Evolutionary conservation across 2,329 filamentous ascomycete species (phyloP).

Genomic region (Botrytis cinerea): DNA sequence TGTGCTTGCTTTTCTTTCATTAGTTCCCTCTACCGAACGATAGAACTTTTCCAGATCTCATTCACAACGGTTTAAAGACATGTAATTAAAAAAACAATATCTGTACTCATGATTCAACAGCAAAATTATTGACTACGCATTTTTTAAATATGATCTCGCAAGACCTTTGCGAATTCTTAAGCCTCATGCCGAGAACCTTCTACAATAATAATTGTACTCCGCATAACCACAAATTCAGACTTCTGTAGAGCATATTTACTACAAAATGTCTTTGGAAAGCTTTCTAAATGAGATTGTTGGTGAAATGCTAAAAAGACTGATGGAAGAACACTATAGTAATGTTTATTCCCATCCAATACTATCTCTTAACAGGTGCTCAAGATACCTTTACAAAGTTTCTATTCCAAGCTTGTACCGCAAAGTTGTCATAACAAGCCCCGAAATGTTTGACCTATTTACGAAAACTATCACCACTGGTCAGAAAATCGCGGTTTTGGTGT

Average conservation of each 20-base stretch:
- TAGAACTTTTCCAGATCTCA: not conserved
- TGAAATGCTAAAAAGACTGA: not conserved
- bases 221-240: not conserved
- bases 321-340: not conserved
- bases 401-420: not conserved
- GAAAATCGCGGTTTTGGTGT: not conserved
- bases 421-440: not conserved
- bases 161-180: not conserved
- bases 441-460: not conserved
- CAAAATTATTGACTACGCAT: not conserved
- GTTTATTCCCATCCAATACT: not conserved
- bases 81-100: not conserved
- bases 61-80: not conserved
- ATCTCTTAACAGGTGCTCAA: not conserved
- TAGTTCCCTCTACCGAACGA: not conserved
- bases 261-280: not conserved
- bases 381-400: not conserved
- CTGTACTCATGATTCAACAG: not conserved
- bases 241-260: not conserved
- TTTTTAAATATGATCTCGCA: not conserved
- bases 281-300: not conserved
- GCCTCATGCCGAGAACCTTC: not conserved
- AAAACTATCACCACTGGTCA: not conserved
- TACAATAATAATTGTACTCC: not conserved
- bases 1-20: not conserved